Evolutionary conservation across 1,284 basidiomycete species (phyloP), one percentile per base, ranked within the genome.

Genomic region (Sporisorium graminicola): DNA sequence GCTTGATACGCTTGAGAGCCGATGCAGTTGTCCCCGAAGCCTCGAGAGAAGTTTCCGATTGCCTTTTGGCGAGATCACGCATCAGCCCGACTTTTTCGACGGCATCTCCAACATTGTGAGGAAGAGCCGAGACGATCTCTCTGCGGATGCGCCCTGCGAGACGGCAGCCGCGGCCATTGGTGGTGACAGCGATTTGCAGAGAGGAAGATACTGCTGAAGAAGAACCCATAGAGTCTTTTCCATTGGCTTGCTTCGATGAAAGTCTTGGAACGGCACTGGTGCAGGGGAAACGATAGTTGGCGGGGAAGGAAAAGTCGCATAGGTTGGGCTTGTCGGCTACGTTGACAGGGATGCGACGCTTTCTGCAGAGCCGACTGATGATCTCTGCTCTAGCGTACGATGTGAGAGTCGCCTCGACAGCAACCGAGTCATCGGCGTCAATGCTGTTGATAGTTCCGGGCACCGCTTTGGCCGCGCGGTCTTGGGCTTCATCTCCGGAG

Each of bases 111-210:
- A 93, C 89, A 18, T 92, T 91, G 60, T 88, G 89, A 0, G 94
- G 91, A 3, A 99, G 87, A 37, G 89, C 89, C 0, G 91, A 88
- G 3, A 96, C 91, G 53, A 98, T 91, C 44, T 98, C 94, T 27
- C 96, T 88, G 47, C 91, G 90, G 42, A 99, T 87, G 12, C 95
- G 89, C 2, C 91, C 90, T 0, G 92, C 92, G 3, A 99, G 88
- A 14, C 96, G 88, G 82, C 96, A 98, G 1, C 95, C 96, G 67
- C 92, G 90, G 0, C 94, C 94, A 78, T 97, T 98, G 1, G 95
- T 95, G 0, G 94, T 94, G 1, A 98, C 90, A 0, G 92, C 93
- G 13, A 99, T 87, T 82, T 98, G 94, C 0, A 98, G 88, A 2
- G 92, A 90, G 6, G 89, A 81, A 0, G 61, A 62, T 5, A 62